Conservation (phyloP, 176 grass and related monocot species). For the Alloteropsis semialata region DNA sequence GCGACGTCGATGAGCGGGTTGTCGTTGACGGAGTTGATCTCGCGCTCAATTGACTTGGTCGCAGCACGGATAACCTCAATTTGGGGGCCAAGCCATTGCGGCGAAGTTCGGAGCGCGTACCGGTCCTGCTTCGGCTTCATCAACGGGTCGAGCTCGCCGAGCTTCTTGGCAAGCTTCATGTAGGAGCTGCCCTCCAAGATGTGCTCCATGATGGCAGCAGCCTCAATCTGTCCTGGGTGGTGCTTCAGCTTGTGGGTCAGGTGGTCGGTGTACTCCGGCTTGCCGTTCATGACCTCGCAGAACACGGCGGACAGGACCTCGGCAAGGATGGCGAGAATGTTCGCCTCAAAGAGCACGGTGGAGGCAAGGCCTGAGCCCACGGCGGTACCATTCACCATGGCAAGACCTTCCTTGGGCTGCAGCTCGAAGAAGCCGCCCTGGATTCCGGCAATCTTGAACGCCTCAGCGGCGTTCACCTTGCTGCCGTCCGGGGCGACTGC, state of each 20-base stretch:
- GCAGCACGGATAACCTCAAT: slow-evolving; percentile 85
- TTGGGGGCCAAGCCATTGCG: slow-evolving; percentile 93
- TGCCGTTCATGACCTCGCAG: slow-evolving; percentile 83
- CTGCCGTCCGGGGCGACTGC: neutral
- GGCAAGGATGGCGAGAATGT: slow-evolving; percentile 47
- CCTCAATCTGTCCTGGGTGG: slow-evolving; percentile 78
- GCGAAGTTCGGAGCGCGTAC: slow-evolving; percentile 91
- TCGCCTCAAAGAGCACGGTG: slow-evolving; percentile 56
- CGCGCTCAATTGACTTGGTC: slow-evolving; percentile 58
- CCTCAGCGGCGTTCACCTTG: slow-evolving; percentile 24
- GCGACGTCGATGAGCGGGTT: slow-evolving; percentile 83
- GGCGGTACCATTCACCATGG: slow-evolving; percentile 70
- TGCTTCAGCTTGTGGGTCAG: slow-evolving; percentile 84
- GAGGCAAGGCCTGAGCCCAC: slow-evolving; percentile 79
- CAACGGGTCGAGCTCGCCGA: slow-evolving; percentile 53
- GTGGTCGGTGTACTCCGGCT: slow-evolving; percentile 80
- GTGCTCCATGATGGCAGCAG: slow-evolving; percentile 75
- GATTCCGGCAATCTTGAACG: slow-evolving; percentile 33
- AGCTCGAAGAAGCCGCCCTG: slow-evolving; percentile 54
- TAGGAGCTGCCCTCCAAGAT: slow-evolving; percentile 65
- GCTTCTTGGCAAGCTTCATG: slow-evolving; percentile 60
- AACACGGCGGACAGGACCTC: slow-evolving; percentile 66
- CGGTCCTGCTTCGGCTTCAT: slow-evolving; percentile 94
- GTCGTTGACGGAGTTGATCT: slow-evolving; percentile 91
- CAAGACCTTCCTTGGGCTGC: slow-evolving; percentile 78